Evolutionary conservation across 1,284 basidiomycete genomes (phyloP), one percentile per base, ranked within the genome.

Genomic region (Ceratobasidium sp.): DNA sequence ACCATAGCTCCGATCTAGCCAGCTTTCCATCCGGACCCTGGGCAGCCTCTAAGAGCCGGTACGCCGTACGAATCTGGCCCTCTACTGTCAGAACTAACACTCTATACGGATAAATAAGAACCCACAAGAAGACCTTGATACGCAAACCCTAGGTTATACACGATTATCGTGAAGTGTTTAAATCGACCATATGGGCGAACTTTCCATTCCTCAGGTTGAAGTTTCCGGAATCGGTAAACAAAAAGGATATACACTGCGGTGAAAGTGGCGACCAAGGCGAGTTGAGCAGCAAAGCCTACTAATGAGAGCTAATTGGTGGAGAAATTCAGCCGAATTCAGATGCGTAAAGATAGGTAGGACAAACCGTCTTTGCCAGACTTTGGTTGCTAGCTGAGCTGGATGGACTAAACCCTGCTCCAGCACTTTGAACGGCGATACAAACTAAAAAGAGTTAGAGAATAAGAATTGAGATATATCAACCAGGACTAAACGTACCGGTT

Each of bases 21-120:
- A 68, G 48, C 20, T 44, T 48, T 28, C 66, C 66, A 50, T 52
- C 23, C 66, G 48, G 42, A 33, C 66, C 66, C 52, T 68, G 44
- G 9, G n/a, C 46, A 38, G 66, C 66, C 28, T 68, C 66, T 3
- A 68, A 28, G 13, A 50, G 26, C 4, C 66, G 66, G 44, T 68
- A 68, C 7, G 48, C 48, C 5, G 66, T 68, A 28, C 46, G 66
- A 68, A 68, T 68, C 66, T 68, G 23, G 20, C 23, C 9, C 3
- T 26, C 38, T 26, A 26, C 6, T 12, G 38, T 61, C 13, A 33
- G 20, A 61, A 40, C 20, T 23, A 33, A 12, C 28, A 20, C 15
- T 13, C 3, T 33, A 33, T n/a, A n/a, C n/a, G n/a, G 23, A 44
- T 57, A 28, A 38, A 59, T 2, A 59, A 59, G 12, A 4, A 38